Evolutionary conservation across 179 eudicot species (phyloP).

Genomic region (Drosera spatulata): DNA sequence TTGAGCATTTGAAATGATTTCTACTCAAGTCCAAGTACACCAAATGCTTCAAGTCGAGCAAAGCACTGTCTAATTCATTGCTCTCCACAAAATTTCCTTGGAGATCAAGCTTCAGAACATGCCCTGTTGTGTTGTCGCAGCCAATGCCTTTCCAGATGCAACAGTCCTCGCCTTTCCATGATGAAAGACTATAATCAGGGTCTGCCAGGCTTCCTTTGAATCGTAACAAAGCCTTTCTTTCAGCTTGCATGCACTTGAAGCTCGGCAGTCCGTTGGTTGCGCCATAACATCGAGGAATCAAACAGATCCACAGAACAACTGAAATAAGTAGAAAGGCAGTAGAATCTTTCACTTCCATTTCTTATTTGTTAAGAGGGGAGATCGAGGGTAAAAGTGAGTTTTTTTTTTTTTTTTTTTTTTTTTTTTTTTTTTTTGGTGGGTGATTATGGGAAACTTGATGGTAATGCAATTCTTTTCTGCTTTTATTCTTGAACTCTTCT

Average conservation of each 20-base stretch:
- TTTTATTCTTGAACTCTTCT: no score
- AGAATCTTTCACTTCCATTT: not conserved
- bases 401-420: no score
- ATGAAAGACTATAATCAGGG: conserved; percentile 6
- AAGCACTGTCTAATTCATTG: conserved; percentile 4
- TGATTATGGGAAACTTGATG: no score
- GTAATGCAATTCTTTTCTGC: no score
- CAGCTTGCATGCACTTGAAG: conserved; percentile 12
- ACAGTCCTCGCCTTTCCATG: conserved; percentile 24
- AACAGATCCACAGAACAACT: not conserved
- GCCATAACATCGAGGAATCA: not conserved
- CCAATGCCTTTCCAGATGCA: conserved; percentile 25
- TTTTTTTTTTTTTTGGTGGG: no score
- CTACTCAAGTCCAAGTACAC: no score
- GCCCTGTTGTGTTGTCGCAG: conserved; percentile 14
- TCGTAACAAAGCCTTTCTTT: conserved; percentile 16
- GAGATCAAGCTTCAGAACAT: not conserved
- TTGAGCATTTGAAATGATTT: no score
- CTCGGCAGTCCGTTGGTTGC: not conserved
- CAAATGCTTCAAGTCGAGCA: conserved; percentile 5
- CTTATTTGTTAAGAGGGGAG: no score
- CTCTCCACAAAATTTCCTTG: conserved; percentile 3
- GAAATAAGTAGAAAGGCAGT: not conserved
- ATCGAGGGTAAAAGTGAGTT: no score
- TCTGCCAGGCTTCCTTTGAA: conserved; percentile 14